phyloP scores from a whole-genome alignment of 2,329 filamentous ascomycete genomes.

The Colletotrichum paranaense region DNA sequence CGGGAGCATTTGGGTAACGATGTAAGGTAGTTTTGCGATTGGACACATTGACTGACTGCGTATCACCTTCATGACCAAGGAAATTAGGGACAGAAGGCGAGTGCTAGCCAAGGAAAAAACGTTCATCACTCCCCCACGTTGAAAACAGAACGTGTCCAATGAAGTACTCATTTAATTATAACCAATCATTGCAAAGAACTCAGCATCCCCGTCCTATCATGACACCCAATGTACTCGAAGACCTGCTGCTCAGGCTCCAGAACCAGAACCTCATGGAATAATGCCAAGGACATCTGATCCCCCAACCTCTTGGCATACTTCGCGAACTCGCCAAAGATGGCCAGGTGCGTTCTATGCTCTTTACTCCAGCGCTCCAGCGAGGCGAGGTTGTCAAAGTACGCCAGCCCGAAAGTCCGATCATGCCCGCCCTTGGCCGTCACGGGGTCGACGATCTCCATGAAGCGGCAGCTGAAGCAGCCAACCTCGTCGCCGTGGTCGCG shows the following conservation, averaged over 20 bases:
- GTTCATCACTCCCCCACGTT: no score
- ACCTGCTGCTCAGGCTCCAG: constrained; percentile 50
- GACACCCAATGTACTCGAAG: constrained; percentile 55
- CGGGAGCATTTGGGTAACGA: no score
- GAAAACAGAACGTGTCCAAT: no score
- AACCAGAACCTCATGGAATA: constrained; percentile 55
- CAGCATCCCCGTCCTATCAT: constrained; percentile 48
- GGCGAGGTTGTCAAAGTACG: constrained; percentile 52
- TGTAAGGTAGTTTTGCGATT: no score
- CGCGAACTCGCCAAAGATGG: constrained; percentile 53
- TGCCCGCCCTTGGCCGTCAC: constrained; percentile 34
- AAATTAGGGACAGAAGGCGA: no score
- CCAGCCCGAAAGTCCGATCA: constrained; percentile 53
- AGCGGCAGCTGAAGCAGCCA: constrained; percentile 55
- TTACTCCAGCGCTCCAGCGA: constrained; percentile 53
- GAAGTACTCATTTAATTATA: no score
- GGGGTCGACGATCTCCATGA: constrained; percentile 53
- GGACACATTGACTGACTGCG: no score
- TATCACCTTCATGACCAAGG: no score
- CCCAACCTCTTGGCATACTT: constrained; percentile 50
- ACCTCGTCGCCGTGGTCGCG: constrained; percentile 53
- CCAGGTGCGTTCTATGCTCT: constrained; percentile 51
- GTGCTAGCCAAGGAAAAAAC: no score
- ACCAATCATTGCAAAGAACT: background rate
- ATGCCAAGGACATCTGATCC: constrained; percentile 46